Conservation (phyloP, 306 rosid genomes). For the Fragaria iinumae region DNA sequence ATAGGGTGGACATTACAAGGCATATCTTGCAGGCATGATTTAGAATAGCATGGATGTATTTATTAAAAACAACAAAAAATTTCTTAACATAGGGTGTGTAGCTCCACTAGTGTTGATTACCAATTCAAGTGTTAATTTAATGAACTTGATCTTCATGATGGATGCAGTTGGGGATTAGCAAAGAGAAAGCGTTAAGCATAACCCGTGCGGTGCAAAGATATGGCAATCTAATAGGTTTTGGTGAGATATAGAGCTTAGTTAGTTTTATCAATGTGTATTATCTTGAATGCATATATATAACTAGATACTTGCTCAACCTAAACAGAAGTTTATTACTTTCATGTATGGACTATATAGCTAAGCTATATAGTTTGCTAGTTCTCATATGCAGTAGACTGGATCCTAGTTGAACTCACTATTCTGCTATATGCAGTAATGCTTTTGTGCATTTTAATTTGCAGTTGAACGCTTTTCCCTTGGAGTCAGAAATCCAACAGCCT, state of each 20-base stretch:
- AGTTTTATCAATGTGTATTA: not conserved
- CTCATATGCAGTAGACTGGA: not conserved
- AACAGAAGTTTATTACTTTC: not conserved
- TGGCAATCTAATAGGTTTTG: constrained; percentile 65
- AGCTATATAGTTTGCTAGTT: not conserved
- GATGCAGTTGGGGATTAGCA: constrained; percentile 57
- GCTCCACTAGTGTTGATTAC: not conserved
- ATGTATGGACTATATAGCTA: not conserved
- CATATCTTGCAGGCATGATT: not conserved
- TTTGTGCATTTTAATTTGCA: constrained; percentile 30
- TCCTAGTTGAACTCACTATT: not conserved
- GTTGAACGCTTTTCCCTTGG: constrained; percentile 71
- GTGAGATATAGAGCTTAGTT: constrained; percentile 33
- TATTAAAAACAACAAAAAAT: not conserved
- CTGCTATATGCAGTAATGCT: constrained; percentile 23
- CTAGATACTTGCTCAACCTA: not conserved
- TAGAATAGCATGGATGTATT: not conserved
- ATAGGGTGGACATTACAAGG: not conserved
- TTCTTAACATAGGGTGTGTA: not conserved
- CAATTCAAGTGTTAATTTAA: not conserved
- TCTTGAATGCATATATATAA: not conserved
- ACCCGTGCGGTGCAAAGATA: constrained; percentile 51
- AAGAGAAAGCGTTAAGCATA: constrained; percentile 52
- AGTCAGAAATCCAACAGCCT: constrained; percentile 60
- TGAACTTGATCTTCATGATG: constrained; percentile 18